phyloP scores from a whole-genome alignment of 1,284 basidiomycete genomes.

The Exobasidium cylindrosporum region DNA sequence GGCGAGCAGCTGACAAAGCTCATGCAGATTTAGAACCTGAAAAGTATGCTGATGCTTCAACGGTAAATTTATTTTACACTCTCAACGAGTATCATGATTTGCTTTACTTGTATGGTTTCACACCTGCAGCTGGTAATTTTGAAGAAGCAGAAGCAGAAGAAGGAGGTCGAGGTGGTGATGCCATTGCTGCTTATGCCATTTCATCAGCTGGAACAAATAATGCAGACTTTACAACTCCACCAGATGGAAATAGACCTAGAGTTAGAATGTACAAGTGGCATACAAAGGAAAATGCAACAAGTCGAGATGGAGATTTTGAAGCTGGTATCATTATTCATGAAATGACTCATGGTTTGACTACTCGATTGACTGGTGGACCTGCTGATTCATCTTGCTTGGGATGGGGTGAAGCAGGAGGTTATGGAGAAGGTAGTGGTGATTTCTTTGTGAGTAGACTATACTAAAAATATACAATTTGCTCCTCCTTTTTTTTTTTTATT shows the following conservation, averaged over 20 bases:
- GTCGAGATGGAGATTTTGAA: conserved; percentile 89
- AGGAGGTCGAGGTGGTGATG: conserved; percentile 81
- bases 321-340: conserved; percentile 54
- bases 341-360: conserved; percentile 78
- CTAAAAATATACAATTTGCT: too few relatives aligned
- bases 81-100: conserved; percentile 46
- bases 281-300: conserved; percentile 58
- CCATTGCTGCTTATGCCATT: conserved; percentile 89
- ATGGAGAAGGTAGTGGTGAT: conserved; percentile 82
- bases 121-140: conserved; percentile 90
- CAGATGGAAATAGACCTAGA: conserved; percentile 68
- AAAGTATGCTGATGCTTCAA: conserved; percentile 24
- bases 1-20: conserved; percentile 40
- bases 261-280: conserved; percentile 96
- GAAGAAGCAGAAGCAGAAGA: conserved; percentile 92
- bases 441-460: too few relatives aligned
- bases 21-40: conserved; percentile 31
- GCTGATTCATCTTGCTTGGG: conserved; percentile 80
- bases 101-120: conserved; percentile 68
- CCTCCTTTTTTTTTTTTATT: too few relatives aligned
- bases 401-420: conserved; percentile 92
- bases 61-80: conserved; percentile 37
- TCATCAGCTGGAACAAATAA: conserved; percentile 74
- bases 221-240: conserved; percentile 62
- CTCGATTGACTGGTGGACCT: conserved; percentile 88